Conservation (phyloP, 306 rosid genomes). For the Crotalaria pallida region DNA sequence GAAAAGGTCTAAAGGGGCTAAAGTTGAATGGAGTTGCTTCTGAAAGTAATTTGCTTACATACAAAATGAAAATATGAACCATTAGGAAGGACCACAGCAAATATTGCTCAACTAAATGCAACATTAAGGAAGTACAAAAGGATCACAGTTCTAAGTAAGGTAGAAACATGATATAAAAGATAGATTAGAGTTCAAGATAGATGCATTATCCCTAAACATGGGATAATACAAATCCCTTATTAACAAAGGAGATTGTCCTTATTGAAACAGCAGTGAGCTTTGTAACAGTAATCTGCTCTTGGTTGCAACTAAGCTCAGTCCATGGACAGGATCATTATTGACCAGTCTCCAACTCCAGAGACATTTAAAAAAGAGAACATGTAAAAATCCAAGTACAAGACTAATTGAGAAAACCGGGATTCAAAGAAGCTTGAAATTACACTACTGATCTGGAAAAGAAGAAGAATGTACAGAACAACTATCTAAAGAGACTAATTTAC, state of each 20-base stretch:
- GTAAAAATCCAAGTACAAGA: slow-evolving; percentile 14
- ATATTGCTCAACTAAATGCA: slow-evolving; percentile 24
- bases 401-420: slow-evolving; percentile 13
- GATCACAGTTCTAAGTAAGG: background rate
- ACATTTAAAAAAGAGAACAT: slow-evolving; percentile 19
- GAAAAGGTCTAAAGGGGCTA: too few relatives aligned
- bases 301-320: slow-evolving; percentile 2
- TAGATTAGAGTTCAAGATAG: background rate
- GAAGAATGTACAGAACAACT: slow-evolving; percentile 37
- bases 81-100: background rate
- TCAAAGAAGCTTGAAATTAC: slow-evolving; percentile 16
- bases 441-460: background rate
- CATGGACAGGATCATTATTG: slow-evolving; percentile 25
- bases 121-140: slow-evolving; percentile 4
- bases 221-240: slow-evolving; percentile 18
- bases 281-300: slow-evolving; percentile 8
- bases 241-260: slow-evolving; percentile 21
- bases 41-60: background rate
- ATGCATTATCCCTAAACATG: background rate
- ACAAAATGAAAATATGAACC: slow-evolving; percentile 8
- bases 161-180: background rate
- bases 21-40: background rate
- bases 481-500: slow-evolving; percentile 43
- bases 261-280: slow-evolving; percentile 24
- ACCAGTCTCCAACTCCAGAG: slow-evolving; percentile 25